Percentiles rank a stretch among this genome's conserved stretches.
Evolutionary conservation across 1,139 yeast genomes (phyloP).

Genomic region (Pichia sp.): DNA sequence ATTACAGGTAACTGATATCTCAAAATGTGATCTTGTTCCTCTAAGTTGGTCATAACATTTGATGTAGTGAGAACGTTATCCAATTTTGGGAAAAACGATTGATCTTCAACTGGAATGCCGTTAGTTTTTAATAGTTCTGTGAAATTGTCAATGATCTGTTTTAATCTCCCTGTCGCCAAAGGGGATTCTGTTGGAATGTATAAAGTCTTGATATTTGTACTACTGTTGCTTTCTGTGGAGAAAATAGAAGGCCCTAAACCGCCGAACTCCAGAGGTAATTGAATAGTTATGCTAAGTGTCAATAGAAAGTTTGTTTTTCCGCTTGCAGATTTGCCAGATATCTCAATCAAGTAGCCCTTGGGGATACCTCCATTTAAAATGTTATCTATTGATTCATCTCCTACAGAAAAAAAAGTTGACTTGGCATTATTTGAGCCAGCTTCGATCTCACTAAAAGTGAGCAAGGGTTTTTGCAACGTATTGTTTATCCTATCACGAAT

Average conservation of each 20-base stretch:
- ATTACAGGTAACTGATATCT: conserved; percentile 66
- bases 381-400: conserved; percentile 54
- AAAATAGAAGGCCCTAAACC: conserved; percentile 40
- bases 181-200: conserved; percentile 76
- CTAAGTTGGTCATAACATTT: conserved; percentile 55
- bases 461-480: not conserved
- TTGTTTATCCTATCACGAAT: conserved; percentile 1
- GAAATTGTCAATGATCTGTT: conserved; percentile 32
- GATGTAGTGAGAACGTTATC: conserved; percentile 57
- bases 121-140: conserved; percentile 34
- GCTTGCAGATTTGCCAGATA: conserved; percentile 79
- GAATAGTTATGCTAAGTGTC: conserved; percentile 60
- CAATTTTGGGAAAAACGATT: conserved; percentile 36
- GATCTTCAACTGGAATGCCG: conserved; percentile 25
- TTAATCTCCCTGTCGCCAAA: conserved; percentile 59
- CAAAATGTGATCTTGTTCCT: conserved; percentile 69
- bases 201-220: conserved; percentile 39
- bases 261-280: conserved; percentile 42
- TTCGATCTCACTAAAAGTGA: not conserved
- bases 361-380: conserved; percentile 59
- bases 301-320: conserved; percentile 79
- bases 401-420: conserved; percentile 46
- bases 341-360: conserved; percentile 65
- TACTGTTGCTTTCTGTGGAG: not conserved
- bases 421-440: not conserved